phyloP scores from a whole-genome alignment of 2,329 filamentous ascomycete species.

The Thyridium curvatum region DNA sequence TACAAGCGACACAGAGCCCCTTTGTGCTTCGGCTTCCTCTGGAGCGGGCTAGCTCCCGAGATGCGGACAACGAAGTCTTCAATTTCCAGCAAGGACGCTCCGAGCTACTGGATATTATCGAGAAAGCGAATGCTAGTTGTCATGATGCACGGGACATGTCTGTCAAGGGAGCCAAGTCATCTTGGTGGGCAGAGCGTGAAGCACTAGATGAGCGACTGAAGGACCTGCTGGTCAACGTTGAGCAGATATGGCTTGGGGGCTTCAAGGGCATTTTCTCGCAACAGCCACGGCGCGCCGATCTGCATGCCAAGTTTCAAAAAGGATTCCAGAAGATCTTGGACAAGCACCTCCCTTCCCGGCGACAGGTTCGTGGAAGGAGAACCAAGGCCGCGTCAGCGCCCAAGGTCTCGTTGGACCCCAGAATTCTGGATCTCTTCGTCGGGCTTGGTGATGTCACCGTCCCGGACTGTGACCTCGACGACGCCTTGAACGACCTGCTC shows the following conservation, averaged over 20 bases:
- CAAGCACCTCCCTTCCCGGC: constrained; percentile 78
- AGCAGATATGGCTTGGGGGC: constrained; percentile 90
- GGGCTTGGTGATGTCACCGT: constrained; percentile 70
- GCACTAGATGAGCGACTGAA: constrained; percentile 70
- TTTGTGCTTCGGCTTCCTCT: constrained; percentile 85
- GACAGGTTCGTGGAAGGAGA: constrained; percentile 51
- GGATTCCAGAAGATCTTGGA: constrained; percentile 75
- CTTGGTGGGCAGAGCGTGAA: constrained; percentile 88
- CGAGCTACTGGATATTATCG: constrained; percentile 79
- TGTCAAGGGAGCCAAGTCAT: constrained; percentile 66
- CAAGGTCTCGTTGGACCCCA: constrained; percentile 44
- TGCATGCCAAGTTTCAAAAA: constrained; percentile 69
- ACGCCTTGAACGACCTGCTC: constrained; percentile 82
- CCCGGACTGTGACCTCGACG: constrained; percentile 70
- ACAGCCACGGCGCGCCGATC: constrained; percentile 47
- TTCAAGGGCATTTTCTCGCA: constrained; percentile 93
- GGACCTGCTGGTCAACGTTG: constrained; percentile 76
- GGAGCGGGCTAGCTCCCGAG: constrained; percentile 72
- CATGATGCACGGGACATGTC: constrained; percentile 66
- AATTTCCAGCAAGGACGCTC: constrained; percentile 73
- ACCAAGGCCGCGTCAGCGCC: constrained; percentile 25
- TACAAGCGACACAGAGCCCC: constrained; percentile 67
- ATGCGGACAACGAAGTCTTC: constrained; percentile 61
- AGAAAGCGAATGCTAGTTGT: constrained; percentile 74
- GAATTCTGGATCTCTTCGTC: constrained; percentile 81